Percentiles rank a stretch among this genome's conserved stretches.
Conservation (phyloP, 2,329 filamentous ascomycete species). For the Cryphonectria nitschkei region DNA sequence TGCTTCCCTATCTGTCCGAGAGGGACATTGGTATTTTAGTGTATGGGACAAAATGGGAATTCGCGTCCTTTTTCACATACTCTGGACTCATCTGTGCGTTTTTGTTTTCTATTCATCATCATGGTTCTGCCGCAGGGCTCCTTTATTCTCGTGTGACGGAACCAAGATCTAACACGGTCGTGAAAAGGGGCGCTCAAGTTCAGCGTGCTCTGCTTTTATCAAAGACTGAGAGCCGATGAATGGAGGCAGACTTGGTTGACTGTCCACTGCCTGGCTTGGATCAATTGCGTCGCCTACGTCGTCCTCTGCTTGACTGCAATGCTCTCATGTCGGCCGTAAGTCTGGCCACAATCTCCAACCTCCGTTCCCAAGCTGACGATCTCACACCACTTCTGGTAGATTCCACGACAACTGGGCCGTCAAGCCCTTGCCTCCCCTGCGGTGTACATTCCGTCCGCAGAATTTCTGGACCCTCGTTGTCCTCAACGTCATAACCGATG, state of each 20-base stretch:
- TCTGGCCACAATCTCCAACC: neutral
- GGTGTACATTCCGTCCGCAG: conserved; percentile 21
- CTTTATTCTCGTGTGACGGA: rapidly evolving
- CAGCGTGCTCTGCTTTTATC: conserved; percentile 36
- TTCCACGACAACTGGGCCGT: conserved; percentile 34
- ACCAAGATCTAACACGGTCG: neutral
- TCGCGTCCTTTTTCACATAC: conserved; percentile 35
- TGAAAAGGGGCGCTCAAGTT: conserved; percentile 35
- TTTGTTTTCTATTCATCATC: too few relatives aligned
- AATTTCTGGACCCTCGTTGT: conserved; percentile 29
- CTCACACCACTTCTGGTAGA: neutral
- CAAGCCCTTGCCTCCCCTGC: conserved; percentile 29
- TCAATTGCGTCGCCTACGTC: conserved; percentile 31
- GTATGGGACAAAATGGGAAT: conserved; percentile 35
- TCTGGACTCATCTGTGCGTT: conserved; percentile 35
- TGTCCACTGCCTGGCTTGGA: conserved; percentile 30
- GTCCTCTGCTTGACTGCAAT: conserved; percentile 24
- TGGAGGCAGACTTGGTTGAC: conserved; percentile 26
- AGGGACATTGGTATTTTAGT: conserved; percentile 31
- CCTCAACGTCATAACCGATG: conserved; percentile 35
- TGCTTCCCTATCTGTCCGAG: conserved; percentile 28
- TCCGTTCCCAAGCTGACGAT: neutral
- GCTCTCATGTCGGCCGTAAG: conserved; percentile 21
- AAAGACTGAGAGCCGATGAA: conserved; percentile 33
- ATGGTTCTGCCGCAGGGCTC: neutral